Conservation (phyloP, 306 rosid genomes). For the Acacia melanoxylon region DNA sequence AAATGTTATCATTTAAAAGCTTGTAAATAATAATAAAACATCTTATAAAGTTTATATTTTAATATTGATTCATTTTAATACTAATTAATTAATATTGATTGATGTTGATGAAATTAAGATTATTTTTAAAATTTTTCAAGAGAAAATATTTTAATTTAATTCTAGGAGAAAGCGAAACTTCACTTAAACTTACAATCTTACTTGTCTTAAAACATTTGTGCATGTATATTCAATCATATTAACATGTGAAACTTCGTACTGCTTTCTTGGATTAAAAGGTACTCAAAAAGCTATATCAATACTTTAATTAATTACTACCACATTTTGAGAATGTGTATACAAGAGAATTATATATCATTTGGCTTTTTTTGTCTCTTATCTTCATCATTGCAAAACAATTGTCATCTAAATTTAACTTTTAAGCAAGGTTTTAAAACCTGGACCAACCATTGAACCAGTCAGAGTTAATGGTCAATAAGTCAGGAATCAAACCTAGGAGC, state of each 20-base stretch:
- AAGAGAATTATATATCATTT: not conserved
- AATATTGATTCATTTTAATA: too few relatives aligned
- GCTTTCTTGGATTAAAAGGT: not conserved
- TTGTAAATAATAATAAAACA: not conserved
- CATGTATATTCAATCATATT: not conserved
- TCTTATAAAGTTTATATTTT: not conserved
- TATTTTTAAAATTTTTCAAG: not conserved
- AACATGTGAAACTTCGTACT: not conserved
- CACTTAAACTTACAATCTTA: not conserved
- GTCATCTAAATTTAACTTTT: not conserved
- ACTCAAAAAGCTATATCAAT: not conserved
- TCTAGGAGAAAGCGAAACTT: not conserved
- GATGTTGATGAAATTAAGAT: not conserved
- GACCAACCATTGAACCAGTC: too few relatives aligned
- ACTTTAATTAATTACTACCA: not conserved
- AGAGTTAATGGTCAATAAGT: too few relatives aligned
- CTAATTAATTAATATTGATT: too few relatives aligned
- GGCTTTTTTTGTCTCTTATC: not conserved
- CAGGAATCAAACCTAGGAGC: too few relatives aligned
- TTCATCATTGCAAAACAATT: not conserved
- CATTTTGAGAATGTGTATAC: not conserved
- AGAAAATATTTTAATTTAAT: not conserved
- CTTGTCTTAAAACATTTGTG: not conserved
- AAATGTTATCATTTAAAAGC: not conserved
- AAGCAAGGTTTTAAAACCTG: too few relatives aligned